phyloP scores from a whole-genome alignment of 768 basidiomycete genomes.

The Trametes punicea region DNA sequence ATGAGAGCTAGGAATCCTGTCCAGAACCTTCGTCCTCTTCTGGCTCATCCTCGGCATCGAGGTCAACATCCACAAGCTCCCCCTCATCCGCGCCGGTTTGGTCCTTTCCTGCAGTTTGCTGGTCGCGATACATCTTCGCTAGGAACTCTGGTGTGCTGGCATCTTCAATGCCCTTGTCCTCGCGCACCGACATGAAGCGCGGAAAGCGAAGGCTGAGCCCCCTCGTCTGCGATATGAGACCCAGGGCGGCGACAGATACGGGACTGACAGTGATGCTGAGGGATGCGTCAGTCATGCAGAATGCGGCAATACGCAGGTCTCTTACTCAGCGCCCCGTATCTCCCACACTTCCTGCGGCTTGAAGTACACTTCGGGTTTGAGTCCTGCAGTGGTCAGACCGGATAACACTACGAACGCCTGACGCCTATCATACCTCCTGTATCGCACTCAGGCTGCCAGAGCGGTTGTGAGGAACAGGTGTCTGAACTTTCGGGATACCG shows the following conservation, averaged over 20 bases:
- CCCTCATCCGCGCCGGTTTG: conserved; percentile 49
- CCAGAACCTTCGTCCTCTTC: conserved; percentile 18
- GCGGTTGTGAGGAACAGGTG: conserved; percentile 47
- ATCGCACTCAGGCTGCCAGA: conserved; percentile 55
- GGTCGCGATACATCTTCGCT: conserved; percentile 62
- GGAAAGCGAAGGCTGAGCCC: conserved; percentile 89
- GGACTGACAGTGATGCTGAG: conserved; percentile 78
- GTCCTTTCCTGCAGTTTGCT: conserved; percentile 44
- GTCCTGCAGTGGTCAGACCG: conserved; percentile 38
- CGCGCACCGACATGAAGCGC: conserved; percentile 69
- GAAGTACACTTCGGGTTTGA: conserved; percentile 66
- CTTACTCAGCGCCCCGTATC: conserved; percentile 69
- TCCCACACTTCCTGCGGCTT: conserved; percentile 84
- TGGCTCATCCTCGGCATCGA: conserved; percentile 30
- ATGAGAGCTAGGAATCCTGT: not conserved
- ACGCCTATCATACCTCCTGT: conserved; percentile 49
- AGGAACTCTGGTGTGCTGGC: conserved; percentile 73
- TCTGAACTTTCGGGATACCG: conserved; percentile 62
- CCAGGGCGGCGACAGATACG: conserved; percentile 74
- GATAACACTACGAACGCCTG: not conserved
- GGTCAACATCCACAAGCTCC: conserved; percentile 56
- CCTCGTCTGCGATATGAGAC: conserved; percentile 50
- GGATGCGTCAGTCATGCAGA: conserved; percentile 6
- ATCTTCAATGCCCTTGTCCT: conserved; percentile 70
- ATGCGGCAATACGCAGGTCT: conserved; percentile 29